phyloP scores from a whole-genome alignment of 2,329 filamentous ascomycete species.

The Epicoccum nigrum region DNA sequence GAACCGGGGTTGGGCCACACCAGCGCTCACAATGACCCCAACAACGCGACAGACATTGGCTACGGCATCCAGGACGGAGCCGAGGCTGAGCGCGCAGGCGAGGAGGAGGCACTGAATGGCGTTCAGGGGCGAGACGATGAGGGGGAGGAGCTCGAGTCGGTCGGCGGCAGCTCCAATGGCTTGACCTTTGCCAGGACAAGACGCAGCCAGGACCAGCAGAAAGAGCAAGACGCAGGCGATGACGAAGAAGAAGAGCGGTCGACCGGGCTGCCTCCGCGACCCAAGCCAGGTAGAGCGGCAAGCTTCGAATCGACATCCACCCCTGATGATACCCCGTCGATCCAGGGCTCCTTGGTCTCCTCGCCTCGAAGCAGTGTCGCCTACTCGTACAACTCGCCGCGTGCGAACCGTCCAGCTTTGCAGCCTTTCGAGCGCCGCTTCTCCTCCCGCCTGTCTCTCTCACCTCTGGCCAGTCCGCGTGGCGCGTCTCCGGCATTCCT shows the following conservation, averaged over 20 bases:
- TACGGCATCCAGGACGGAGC: conserved; percentile 63
- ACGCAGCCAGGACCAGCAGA: conserved; percentile 28
- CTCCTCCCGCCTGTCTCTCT: conserved; percentile 80
- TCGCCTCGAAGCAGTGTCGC: conserved; percentile 77
- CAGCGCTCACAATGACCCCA: conserved; percentile 62
- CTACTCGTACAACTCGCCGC: conserved; percentile 70
- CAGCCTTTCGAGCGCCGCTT: conserved; percentile 95
- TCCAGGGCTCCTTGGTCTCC: conserved; percentile 65
- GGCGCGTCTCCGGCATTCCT: conserved; percentile 77
- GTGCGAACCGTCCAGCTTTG: conserved; percentile 79
- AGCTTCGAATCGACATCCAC: conserved; percentile 77
- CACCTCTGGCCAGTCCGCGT: conserved; percentile 66
- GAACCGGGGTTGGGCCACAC: conserved; percentile 67
- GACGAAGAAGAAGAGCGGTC: not conserved
- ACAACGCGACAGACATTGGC: conserved; percentile 42
- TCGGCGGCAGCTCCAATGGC: conserved; percentile 32
- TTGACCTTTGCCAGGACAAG: conserved; percentile 42
- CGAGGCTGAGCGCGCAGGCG: conserved; percentile 54
- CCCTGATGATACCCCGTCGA: conserved; percentile 82
- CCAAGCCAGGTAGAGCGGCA: conserved; percentile 43
- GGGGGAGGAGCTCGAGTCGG: conserved; percentile 32
- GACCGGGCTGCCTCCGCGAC: conserved; percentile 21
- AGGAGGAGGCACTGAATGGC: conserved; percentile 6
- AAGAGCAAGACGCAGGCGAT: conserved; percentile 19
- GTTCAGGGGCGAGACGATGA: conserved; percentile 26